Evolutionary conservation across 768 basidiomycete genomes (phyloP), one percentile per base, ranked within the genome.

Genomic region (Termitomyces sp.): DNA sequence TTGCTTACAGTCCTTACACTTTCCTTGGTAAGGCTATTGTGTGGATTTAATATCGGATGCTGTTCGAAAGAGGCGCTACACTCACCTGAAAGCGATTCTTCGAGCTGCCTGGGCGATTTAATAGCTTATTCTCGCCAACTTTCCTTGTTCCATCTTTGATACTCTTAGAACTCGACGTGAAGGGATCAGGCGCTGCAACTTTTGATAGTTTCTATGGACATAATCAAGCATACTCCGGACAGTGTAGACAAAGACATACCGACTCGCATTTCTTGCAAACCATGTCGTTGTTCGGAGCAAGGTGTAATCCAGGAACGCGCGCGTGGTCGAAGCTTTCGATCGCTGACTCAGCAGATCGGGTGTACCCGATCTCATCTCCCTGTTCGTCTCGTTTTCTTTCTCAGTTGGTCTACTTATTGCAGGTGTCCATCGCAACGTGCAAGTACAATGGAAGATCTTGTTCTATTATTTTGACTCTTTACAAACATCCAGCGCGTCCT

Each of bases 1-100:
- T 66, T 87, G 86, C 72, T 92, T 92, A 68, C 92, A 94, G 65
- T 92, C 91, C 71, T 88, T 93, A 69, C 91, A 94, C 70, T 89
- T 92, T 38, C 82, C 80, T 72, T 89, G 85, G 75, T 94, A 94
- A 35, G 92, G 92, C 88, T 92, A 67, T 61, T 62, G 64, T 70
- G 62, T 63, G 43, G 57, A 20, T 61, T 66, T 33, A 60, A 51
- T 64, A 52, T 56, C 56, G 18, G 30, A 61, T 58, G 20, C 57
- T 54, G 54, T 66, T 62, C 60, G 58, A 20, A 26, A 69, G 47
- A 56, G 50, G 56, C 57, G 59, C 51, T 42, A 36, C 45, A 69
- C 82, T 59, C 70, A 85, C 89, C 78, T 88, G 86, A 72, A 86
- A 89, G 64, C 90, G 80, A 66, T 86, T 89, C 76, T 83, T 90